Base-by-base conservation (phyloP, 192 early-diverging fungal genomes). In the Mortierella antarctica region DNA sequence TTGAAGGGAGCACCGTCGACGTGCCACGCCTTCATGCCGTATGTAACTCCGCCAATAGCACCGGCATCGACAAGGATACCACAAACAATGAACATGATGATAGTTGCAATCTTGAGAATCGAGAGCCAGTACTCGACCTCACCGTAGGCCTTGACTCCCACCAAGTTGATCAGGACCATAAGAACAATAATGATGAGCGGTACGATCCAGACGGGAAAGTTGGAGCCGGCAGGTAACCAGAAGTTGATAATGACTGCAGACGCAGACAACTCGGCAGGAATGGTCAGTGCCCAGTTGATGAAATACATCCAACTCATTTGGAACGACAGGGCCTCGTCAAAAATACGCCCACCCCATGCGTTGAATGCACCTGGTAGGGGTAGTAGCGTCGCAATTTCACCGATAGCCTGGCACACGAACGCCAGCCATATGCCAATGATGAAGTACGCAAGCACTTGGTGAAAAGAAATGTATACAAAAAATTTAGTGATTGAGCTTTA, bases 81-180 rank as follows among this genome's bases (percentile, higher is more conserved):
- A 52, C 94, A 83, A 57, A 95, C 72, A 57, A 95, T 84, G 65
- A 96, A 96, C 20, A 96, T 67, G 51, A 93, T 70, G 57, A 95
- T 89, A 1, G 92, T 86, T 20, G 92, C 67, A 41, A 96, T 90
- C 57, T 58, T 58, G 57, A 23, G 86, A n/a, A 86, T 45, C 6
- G 89, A 85, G 59, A 94, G 83, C 86, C 86, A 86, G 71, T 91
- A 94, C 78, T 93, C 93, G 1, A 86, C 67, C 72, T 94, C 93
- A 57, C 93, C 93, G 85, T 91, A 94, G 40, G 89, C 86, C 55
- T 75, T 77, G 55, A 89, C 89, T 41, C 86, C 84, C 39, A 89
- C 62, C 9, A 85, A 78, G 74, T 94, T 92, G 44, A 94, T 75
- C 17, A 74, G 11, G 17, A 91, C 81, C 61, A 94, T 90, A 0